Conservation (phyloP, 2,329 filamentous ascomycete genomes). For the Aspergillus hiratsukae region DNA sequence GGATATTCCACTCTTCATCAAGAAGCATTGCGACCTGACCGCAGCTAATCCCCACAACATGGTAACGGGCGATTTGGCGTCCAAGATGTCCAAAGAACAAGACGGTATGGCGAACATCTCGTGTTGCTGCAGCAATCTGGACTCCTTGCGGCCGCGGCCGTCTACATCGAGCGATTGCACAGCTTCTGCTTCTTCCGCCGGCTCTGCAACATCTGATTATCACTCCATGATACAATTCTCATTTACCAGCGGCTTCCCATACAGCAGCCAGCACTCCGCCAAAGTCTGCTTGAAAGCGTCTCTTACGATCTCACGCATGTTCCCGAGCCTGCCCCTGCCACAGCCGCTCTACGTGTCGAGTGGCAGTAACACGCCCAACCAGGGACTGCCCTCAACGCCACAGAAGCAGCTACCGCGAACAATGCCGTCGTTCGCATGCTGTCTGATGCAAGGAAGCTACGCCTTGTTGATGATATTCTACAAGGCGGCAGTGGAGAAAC, state of each 20-base stretch:
- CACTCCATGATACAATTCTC: conserved; percentile 26
- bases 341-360: conserved; percentile 19
- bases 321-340: conserved; percentile 37
- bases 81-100: conserved; percentile 13
- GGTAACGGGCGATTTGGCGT: conserved; percentile 5
- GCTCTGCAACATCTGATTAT: conserved; percentile 29
- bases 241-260: conserved; percentile 36
- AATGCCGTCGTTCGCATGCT: conserved; percentile 46
- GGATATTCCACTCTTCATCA: conserved; percentile 44
- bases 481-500: conserved; percentile 37
- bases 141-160: conserved; percentile 24
- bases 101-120: conserved; percentile 24
- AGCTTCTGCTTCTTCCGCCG: conserved; percentile 30
- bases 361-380: conserved; percentile 9
- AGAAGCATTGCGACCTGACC: conserved; percentile 42
- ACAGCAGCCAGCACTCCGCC: conserved; percentile 38
- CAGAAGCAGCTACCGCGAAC: conserved; percentile 34
- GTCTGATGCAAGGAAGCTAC: conserved; percentile 46
- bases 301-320: conserved; percentile 39
- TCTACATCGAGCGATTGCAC: conserved; percentile 27
- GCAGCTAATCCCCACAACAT: conserved; percentile 21
- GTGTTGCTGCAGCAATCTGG: conserved; percentile 31
- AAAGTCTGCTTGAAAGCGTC: conserved; percentile 39
- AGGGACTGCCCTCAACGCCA: conserved; percentile 13
- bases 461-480: conserved; percentile 45